phyloP scores from a whole-genome alignment of 2,329 filamentous ascomycete species.

The Dactylellina sp. region DNA sequence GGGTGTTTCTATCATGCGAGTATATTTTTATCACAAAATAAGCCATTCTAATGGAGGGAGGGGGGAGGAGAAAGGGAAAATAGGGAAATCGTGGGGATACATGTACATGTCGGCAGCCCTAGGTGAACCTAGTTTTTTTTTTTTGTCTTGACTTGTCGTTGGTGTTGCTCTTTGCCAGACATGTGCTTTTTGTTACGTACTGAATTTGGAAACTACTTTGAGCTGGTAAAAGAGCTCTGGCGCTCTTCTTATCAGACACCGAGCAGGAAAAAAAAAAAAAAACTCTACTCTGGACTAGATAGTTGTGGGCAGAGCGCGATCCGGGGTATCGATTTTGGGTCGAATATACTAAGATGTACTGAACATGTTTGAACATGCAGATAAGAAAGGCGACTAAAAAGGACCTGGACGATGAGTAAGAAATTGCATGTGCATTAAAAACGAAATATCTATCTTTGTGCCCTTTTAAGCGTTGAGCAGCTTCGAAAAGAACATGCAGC shows the following conservation, averaged over 20 bases:
- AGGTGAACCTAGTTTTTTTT: too few relatives aligned
- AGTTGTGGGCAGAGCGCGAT: constrained; percentile 14
- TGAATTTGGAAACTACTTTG: constrained; percentile 37
- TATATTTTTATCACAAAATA: constrained; percentile 27
- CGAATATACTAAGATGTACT: neutral
- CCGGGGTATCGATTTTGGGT: constrained; percentile 45
- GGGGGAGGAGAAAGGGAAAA: neutral
- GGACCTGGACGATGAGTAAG: constrained; percentile 23
- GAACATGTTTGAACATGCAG: constrained; percentile 22
- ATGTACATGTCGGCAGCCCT: constrained; percentile 18
- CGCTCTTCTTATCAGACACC: constrained; percentile 47
- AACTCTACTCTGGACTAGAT: neutral
- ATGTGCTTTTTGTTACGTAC: constrained; percentile 54
- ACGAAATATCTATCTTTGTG: neutral
- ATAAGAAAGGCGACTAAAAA: constrained; percentile 35
- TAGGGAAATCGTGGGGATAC: constrained; percentile 39
- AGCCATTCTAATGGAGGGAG: too few relatives aligned
- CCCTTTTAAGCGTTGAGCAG: neutral
- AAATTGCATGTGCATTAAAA: constrained; percentile 14
- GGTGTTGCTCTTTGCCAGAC: constrained; percentile 14
- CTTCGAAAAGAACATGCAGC: neutral
- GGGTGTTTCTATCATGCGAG: constrained; percentile 9
- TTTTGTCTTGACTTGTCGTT: too few relatives aligned
- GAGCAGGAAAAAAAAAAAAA: constrained; percentile 15
- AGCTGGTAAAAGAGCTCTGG: constrained; percentile 43